Base-by-base conservation (phyloP, 176 grass and related monocot species). In the Aegilops tauschii region DNA sequence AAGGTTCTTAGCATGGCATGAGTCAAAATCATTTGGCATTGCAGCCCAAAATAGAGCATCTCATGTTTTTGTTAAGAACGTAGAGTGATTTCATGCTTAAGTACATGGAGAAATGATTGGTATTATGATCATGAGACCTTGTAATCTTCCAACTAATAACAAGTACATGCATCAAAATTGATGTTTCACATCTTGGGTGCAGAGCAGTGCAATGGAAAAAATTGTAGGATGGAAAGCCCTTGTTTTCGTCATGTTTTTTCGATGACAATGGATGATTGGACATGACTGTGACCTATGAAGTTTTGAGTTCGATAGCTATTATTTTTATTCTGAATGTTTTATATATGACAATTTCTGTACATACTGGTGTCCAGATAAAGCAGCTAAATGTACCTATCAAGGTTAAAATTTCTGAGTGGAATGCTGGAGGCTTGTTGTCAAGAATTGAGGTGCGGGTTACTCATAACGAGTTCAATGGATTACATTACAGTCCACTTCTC, bases 361-460 rank as follows among this genome's bases (percentile, higher is more conserved):
- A 45, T 32, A 65, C 61, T 66, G 17, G 54, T 86, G 11, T 86
- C 49, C 86, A 98, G 96, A 95, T 98, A 83, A 92, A 90, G 82
- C 90, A 91, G 82, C 84, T 93, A 80, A 95, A 93, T 87, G 84
- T 93, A 27, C 96, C 91, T 40, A 86, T 93, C 84, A 94, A 93
- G 85, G 84, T 95, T 63, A 92, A 95, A 93, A 93, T 95, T 75
- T 90, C 87, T 64, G 93, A 95, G 45, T 98, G 95, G 95, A 98
- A 98, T 85, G 86, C 90, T 77, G 86, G 91, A 80, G 91, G 96
- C 14, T 85, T 98, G 85, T 90, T 98, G 9, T 86, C 91, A 37
- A 92, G 96, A 92, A 93, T 98, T 70, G 96, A 95, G 93, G 96
- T 95, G 45, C 5, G 9, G 0, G 49, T 21, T 58, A 77, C 74